These are phyloP conservation scores for Talaromyces liani DNA, from an alignment of 495 filamentous ascomycete genomes.

Conservation along the genomic window DNA sequence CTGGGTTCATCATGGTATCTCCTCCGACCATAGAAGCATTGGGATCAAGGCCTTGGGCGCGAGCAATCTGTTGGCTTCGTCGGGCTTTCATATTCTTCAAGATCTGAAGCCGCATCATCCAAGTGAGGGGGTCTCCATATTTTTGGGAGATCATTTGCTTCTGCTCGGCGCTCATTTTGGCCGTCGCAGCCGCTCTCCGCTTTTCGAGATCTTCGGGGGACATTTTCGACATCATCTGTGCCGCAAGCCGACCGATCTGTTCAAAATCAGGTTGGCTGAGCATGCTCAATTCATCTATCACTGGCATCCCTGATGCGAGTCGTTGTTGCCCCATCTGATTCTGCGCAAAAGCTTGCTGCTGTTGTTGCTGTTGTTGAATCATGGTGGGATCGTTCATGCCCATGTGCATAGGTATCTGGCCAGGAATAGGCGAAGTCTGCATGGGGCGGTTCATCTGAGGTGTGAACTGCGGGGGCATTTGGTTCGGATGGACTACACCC, in stretches of 20 bases:
- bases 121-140: slow-evolving; percentile 39
- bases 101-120: slow-evolving; percentile 41
- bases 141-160: slow-evolving; percentile 28
- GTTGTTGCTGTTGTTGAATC: slow-evolving; percentile 23
- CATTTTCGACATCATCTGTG: slow-evolving; percentile 31
- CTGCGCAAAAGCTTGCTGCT: slow-evolving; percentile 22
- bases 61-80: slow-evolving; percentile 22
- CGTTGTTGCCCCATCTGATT: slow-evolving; percentile 29
- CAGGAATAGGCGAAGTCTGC: slow-evolving; percentile 44
- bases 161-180: slow-evolving; percentile 39
- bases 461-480: slow-evolving; percentile 34
- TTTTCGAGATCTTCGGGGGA: slow-evolving; percentile 35
- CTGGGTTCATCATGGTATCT: slow-evolving; percentile 28
- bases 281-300: slow-evolving; percentile 29
- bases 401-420: slow-evolving; percentile 36
- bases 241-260: slow-evolving; percentile 34
- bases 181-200: slow-evolving; percentile 30
- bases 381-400: slow-evolving; percentile 36
- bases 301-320: slow-evolving; percentile 17
- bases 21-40: slow-evolving; percentile 26
- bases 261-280: slow-evolving; percentile 35
- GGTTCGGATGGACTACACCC: slow-evolving; percentile 29
- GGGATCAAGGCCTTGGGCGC: slow-evolving; percentile 22
- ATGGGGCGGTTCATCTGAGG: slow-evolving; percentile 48
- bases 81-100: slow-evolving; percentile 27